Evolutionary conservation across 106 monocot species (phyloP).

Genomic region (Narthecium ossifragum): DNA sequence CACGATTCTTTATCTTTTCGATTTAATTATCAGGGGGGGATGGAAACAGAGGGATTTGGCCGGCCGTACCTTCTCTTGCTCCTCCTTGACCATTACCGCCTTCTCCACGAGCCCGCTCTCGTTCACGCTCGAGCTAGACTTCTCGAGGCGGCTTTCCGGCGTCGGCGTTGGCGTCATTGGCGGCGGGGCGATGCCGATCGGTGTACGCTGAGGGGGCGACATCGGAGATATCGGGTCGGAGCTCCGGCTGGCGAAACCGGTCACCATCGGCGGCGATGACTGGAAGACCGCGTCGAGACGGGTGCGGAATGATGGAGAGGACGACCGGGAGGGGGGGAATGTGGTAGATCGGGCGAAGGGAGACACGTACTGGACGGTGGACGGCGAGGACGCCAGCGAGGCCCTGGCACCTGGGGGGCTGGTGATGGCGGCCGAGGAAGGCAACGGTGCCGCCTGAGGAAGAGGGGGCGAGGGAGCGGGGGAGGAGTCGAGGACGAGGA

Average conservation of each 20-base stretch:
- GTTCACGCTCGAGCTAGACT: background rate
- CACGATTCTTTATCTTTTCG: no score
- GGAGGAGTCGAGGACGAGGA: background rate
- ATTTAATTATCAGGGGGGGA: no score
- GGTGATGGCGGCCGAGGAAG: background rate
- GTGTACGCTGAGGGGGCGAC: background rate
- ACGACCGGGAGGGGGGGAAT: background rate
- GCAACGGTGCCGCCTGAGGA: background rate
- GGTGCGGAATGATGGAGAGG: background rate
- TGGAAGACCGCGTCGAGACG: constrained; percentile 6
- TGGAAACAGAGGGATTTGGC: no score
- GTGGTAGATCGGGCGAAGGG: no score
- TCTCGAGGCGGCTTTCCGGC: background rate
- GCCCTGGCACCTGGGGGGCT: background rate
- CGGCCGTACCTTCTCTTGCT: background rate
- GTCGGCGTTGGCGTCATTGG: no score
- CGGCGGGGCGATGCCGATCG: background rate
- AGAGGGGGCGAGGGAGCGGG: background rate
- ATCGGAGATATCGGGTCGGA: background rate
- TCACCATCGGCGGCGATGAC: background rate
- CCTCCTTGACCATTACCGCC: background rate
- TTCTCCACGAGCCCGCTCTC: background rate
- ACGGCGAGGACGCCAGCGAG: background rate
- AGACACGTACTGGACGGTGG: background rate
- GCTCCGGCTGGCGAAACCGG: background rate